Percentiles rank a stretch among this genome's conserved stretches.
These are phyloP conservation scores for Chimonanthus salicifolius DNA, from an alignment of 164 flowering plant genomes.

Conservation along the genomic window DNA sequence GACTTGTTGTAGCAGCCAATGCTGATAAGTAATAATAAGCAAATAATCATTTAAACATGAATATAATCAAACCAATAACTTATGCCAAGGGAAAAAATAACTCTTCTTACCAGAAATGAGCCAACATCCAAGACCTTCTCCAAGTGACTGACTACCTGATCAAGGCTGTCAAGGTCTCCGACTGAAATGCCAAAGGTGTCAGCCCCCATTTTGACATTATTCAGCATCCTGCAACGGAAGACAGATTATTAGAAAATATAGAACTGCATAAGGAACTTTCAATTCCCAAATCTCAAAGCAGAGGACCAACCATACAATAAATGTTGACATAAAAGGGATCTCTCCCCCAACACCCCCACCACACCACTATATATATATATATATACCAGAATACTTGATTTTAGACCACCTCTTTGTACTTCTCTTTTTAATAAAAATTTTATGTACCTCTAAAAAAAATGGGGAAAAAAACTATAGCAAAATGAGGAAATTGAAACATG, in stretches of 20 bases:
- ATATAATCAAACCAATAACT: not conserved
- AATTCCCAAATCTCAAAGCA: not conserved
- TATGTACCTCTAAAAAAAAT: too few species aligned
- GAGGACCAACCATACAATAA: too few species aligned
- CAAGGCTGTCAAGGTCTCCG: conserved; percentile 20
- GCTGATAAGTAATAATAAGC: not conserved
- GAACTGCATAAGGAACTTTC: not conserved
- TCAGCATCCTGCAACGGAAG: conserved; percentile 20
- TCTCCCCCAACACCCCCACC: too few species aligned
- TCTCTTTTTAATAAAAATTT: too few species aligned
- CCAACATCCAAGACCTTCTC: conserved; percentile 24
- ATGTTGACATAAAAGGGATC: too few species aligned
- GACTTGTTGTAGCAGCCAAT: not conserved
- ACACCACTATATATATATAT: too few species aligned
- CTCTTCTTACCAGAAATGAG: conserved; percentile 18
- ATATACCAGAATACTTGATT: too few species aligned
- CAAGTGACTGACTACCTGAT: conserved; percentile 22
- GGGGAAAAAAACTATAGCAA: too few species aligned
- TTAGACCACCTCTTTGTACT: too few species aligned
- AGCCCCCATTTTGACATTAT: conserved; percentile 20
- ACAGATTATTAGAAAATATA: not conserved
- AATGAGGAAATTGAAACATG: too few species aligned
- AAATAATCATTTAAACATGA: not conserved
- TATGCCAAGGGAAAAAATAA: not conserved
- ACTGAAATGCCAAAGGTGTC: conserved; percentile 17